A percentile compares a stretch with the other conserved stretches of the same genome.
These are phyloP conservation scores for Papilionanthe hybrid DNA, from an alignment of 116 monocot species.

Conservation along the genomic window DNA sequence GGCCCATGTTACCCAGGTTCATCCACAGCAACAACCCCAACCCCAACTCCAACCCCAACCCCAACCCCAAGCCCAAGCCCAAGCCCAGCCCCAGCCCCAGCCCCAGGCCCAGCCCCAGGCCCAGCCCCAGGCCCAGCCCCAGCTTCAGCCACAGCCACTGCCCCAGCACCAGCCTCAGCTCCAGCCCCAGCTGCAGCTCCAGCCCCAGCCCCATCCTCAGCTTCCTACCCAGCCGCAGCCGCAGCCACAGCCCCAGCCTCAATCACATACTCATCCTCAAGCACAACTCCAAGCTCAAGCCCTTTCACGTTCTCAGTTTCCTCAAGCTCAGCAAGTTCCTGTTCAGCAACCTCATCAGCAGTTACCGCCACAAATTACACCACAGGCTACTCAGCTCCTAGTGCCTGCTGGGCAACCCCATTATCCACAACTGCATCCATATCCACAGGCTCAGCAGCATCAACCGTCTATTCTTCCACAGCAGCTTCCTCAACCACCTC, in stretches of 20 bases:
- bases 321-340: slow-evolving; percentile 14
- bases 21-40: slow-evolving; percentile 11
- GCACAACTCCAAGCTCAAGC: slow-evolving; percentile 16
- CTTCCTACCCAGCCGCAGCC: slow-evolving; percentile 38
- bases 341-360: slow-evolving; percentile 10
- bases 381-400: neutral
- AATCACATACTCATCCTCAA: neutral
- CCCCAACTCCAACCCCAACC: slow-evolving; percentile 2
- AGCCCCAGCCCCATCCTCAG: slow-evolving; percentile 32
- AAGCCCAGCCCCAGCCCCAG: slow-evolving; percentile 14
- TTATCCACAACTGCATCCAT: slow-evolving; percentile 17
- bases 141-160: slow-evolving; percentile 11
- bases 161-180: slow-evolving; percentile 22
- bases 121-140: slow-evolving; percentile 42
- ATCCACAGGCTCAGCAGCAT: slow-evolving; percentile 24
- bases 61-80: slow-evolving; percentile 12
- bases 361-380: slow-evolving; percentile 1
- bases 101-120: slow-evolving; percentile 19
- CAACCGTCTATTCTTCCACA: slow-evolving; percentile 16
- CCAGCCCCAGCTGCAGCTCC: neutral
- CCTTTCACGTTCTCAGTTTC: neutral
- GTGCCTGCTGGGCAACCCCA: slow-evolving; percentile 17
- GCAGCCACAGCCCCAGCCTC: slow-evolving; percentile 8
- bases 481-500: slow-evolving; percentile 19
- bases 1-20: slow-evolving; percentile 5